These are phyloP conservation scores for Setomelanomma holmii DNA, from an alignment of 2,329 filamentous ascomycete genomes.

Conservation along the genomic window DNA sequence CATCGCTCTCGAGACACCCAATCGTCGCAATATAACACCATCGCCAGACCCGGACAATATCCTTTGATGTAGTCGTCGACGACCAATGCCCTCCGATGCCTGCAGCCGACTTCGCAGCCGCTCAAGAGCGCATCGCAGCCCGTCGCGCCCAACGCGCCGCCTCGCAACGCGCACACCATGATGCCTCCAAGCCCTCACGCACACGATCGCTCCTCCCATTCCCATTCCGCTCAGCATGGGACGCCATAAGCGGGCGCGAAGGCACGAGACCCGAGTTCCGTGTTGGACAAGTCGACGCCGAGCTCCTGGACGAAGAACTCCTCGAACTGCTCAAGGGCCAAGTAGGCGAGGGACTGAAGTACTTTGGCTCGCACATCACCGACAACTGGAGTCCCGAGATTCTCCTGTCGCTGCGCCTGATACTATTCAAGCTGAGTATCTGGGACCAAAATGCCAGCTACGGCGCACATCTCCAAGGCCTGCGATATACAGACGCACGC, in stretches of 20 bases:
- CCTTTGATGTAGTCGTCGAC: constrained; percentile 2
- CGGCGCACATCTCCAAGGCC: constrained; percentile 88
- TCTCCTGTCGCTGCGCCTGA: constrained; percentile 73
- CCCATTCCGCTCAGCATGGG: constrained; percentile 72
- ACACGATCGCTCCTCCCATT: constrained; percentile 52
- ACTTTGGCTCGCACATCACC: constrained; percentile 76
- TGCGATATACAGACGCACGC: constrained; percentile 87
- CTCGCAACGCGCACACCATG: constrained; percentile 60
- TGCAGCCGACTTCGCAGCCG: constrained; percentile 79
- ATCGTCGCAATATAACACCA: not conserved
- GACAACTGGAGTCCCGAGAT: constrained; percentile 92
- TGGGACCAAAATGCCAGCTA: constrained; percentile 98
- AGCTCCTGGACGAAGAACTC: constrained; percentile 92
- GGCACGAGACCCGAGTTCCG: constrained; percentile 86
- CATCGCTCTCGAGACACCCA: constrained; percentile 32
- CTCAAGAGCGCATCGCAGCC: constrained; percentile 84
- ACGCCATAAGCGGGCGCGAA: constrained; percentile 73
- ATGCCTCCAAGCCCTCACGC: constrained; percentile 53
- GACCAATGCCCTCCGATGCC: constrained; percentile 38
- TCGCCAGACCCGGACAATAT: not conserved
- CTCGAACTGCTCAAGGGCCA: constrained; percentile 84
- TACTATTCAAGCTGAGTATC: constrained; percentile 92
- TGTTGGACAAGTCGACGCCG: constrained; percentile 94
- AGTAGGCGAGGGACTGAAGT: constrained; percentile 86
- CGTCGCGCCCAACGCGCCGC: constrained; percentile 79